Evolutionary conservation across 2,329 filamentous ascomycete genomes (phyloP).

Genomic region (Penicillium sp.): DNA sequence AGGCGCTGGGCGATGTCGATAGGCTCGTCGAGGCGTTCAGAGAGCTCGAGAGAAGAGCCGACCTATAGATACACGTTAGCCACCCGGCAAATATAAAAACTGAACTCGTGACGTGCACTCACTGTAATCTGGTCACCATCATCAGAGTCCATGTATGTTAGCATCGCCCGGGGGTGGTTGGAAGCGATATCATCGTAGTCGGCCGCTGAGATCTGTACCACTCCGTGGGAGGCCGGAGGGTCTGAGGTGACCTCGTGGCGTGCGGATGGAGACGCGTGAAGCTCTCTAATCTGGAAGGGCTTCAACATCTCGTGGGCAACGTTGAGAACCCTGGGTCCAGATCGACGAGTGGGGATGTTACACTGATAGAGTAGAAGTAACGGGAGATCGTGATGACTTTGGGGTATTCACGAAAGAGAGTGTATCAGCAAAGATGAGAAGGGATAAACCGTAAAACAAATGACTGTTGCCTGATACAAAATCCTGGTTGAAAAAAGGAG

Average conservation of each 20-base stretch:
- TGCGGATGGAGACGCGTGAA: slow-evolving; percentile 24
- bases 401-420: slow-evolving; percentile 2
- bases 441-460: neutral
- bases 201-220: slow-evolving; percentile 39
- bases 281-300: slow-evolving; percentile 39
- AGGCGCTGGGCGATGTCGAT: slow-evolving; percentile 12
- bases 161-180: slow-evolving; percentile 38
- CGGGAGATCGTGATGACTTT: slow-evolving; percentile 8
- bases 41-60: slow-evolving; percentile 45
- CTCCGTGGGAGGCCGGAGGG: slow-evolving; percentile 20
- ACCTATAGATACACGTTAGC: slow-evolving; percentile 32
- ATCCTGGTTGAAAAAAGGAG: neutral
- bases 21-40: slow-evolving; percentile 44
- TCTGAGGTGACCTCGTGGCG: slow-evolving; percentile 1
- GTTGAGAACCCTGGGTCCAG: slow-evolving; percentile 3
- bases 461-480: slow-evolving; percentile 16
- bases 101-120: slow-evolving; percentile 13
- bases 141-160: slow-evolving; percentile 46
- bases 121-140: slow-evolving; percentile 48
- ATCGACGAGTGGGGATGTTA: slow-evolving; percentile 8
- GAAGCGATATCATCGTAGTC: slow-evolving; percentile 43
- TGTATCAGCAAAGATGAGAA: neutral
- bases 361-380: slow-evolving; percentile 3
- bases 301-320: slow-evolving; percentile 34
- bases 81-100: neutral